Base-by-base conservation (phyloP, 2,329 filamentous ascomycete species). In the Tolypocladium guangdongense region DNA sequence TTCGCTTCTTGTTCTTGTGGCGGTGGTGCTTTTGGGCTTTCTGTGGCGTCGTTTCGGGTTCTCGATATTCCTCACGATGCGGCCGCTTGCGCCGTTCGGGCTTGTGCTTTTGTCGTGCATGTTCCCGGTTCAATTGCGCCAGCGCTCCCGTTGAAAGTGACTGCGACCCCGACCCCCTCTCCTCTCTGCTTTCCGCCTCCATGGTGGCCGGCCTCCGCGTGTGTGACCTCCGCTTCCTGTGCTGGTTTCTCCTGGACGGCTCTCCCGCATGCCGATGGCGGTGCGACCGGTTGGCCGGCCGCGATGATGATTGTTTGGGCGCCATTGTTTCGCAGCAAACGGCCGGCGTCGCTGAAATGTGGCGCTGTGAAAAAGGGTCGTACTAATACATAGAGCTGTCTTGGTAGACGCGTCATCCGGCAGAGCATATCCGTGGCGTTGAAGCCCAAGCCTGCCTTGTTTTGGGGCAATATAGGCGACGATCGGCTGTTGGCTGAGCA, bases 111-210 rank as follows among this genome's bases (percentile, higher is more conserved):
- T 77, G 74, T 22, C 66, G 65, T 27, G 66, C 63, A 66, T 88
- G 84, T 52, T 80, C 70, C 50, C 80, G 75, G 60, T 89, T 78
- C 48, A 91, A 68, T 62, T 83, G 81, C 14, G 83, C 84, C 49
- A 91, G 68, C 6, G 85, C 82, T 60, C 82, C 79, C 3, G 70
- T 65, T 5, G 75, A 78, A 30, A 78, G 64, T 6, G 64, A 55
- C 22, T 63, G 61, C 2, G 64, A 60, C n/a, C 56, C 57, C 2
- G 64, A 60, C n/a, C 56, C 57, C 49, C 59, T 56, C 24, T 63
- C 64, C 20, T 50, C 59, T 46, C 59, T 55, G n/a, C 60, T 66
- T 5, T 68, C 69, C 27, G 73, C 71, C 0, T 68, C 63, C 7
- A 62, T 63, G 2, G 71, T 64, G 3, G 58, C 61, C 3, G 67